Evolutionary conservation across 352 stramenopile species (phyloP).

Genomic region (Phytopythium litorale): DNA sequence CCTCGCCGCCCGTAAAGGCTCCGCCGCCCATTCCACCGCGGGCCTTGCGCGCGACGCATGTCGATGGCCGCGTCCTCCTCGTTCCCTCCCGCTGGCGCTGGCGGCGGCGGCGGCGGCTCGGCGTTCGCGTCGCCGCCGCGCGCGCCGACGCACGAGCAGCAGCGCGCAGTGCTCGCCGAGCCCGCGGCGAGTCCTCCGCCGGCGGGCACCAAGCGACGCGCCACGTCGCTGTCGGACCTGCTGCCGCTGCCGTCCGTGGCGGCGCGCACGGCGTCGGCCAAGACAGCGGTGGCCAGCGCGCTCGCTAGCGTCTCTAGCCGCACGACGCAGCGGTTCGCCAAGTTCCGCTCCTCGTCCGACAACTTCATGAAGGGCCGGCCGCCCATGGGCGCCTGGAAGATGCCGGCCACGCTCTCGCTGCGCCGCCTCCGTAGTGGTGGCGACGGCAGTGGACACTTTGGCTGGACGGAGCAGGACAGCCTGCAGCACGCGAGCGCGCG

Average conservation of each 20-base stretch:
- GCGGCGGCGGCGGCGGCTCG: not conserved
- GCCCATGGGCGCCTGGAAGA: slow-evolving; percentile 17
- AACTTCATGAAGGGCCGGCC: slow-evolving; percentile 23
- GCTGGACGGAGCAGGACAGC: slow-evolving; percentile 23
- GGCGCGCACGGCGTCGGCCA: slow-evolving; percentile 23
- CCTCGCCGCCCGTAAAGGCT: not conserved
- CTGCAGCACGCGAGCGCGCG: slow-evolving; percentile 39
- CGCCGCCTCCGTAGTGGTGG: slow-evolving; percentile 10
- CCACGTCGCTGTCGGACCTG: slow-evolving; percentile 46
- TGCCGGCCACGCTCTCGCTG: slow-evolving; percentile 22
- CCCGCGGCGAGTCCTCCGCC: not conserved
- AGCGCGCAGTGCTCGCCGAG: not conserved
- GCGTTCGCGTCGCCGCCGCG: slow-evolving; percentile 11
- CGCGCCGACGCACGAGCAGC: slow-evolving; percentile 1
- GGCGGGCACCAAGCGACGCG: slow-evolving; percentile 40
- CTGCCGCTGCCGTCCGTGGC: slow-evolving; percentile 20
- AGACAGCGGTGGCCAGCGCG: slow-evolving; percentile 31
- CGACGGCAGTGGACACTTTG: slow-evolving; percentile 12
- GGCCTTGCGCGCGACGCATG: not conserved
- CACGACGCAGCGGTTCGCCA: slow-evolving; percentile 34
- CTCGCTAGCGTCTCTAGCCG: slow-evolving; percentile 36
- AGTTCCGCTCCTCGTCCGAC: slow-evolving; percentile 39
- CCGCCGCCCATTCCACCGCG: not conserved
- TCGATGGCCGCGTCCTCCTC: not conserved
- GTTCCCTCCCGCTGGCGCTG: not conserved